Evolutionary conservation across 2,329 filamentous ascomycete species (phyloP).

Genomic region (Mycocentrospora acerina): DNA sequence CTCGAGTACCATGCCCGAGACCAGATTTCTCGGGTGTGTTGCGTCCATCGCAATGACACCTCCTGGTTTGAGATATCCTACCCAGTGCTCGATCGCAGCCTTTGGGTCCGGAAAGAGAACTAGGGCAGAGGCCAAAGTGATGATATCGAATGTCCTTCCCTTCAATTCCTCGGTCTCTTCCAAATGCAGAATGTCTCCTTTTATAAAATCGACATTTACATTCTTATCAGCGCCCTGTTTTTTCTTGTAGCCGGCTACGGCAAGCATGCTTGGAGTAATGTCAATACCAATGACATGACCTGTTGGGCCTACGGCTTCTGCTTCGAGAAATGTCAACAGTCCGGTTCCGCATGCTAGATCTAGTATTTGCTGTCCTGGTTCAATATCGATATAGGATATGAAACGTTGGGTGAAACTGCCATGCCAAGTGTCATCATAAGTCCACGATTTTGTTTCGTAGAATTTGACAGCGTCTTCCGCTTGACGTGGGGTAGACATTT

Average conservation of each 20-base stretch:
- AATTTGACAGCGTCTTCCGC: constrained; percentile 33
- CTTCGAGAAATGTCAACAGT: constrained; percentile 44
- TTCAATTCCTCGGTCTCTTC: constrained; percentile 25
- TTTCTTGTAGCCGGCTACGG: constrained; percentile 36
- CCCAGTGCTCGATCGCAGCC: constrained; percentile 42
- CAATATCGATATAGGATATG: constrained; percentile 30
- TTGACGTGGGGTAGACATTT: constrained; percentile 23
- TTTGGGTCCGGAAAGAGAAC: constrained; percentile 44
- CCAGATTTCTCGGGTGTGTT: constrained; percentile 41
- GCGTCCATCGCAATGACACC: constrained; percentile 44
- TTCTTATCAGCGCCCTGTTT: constrained; percentile 26
- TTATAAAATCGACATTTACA: constrained; percentile 36
- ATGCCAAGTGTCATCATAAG: constrained; percentile 48
- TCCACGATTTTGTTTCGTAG: constrained; percentile 38
- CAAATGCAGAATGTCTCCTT: constrained; percentile 43
- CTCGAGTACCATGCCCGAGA: constrained; percentile 43
- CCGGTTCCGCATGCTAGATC: constrained; percentile 52
- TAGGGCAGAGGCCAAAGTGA: constrained; percentile 45
- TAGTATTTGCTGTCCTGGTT: constrained; percentile 45
- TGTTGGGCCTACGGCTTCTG: constrained; percentile 40
- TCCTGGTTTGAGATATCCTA: constrained; percentile 43
- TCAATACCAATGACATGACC: constrained; percentile 47
- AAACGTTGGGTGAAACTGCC: constrained; percentile 43
- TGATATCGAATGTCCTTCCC: constrained; percentile 34
- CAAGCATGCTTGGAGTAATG: constrained; percentile 45